A percentile compares a stretch with the other conserved stretches of the same genome.
phyloP scores from a whole-genome alignment of 805 yeast genomes.

The Spathaspora gorwiae region DNA sequence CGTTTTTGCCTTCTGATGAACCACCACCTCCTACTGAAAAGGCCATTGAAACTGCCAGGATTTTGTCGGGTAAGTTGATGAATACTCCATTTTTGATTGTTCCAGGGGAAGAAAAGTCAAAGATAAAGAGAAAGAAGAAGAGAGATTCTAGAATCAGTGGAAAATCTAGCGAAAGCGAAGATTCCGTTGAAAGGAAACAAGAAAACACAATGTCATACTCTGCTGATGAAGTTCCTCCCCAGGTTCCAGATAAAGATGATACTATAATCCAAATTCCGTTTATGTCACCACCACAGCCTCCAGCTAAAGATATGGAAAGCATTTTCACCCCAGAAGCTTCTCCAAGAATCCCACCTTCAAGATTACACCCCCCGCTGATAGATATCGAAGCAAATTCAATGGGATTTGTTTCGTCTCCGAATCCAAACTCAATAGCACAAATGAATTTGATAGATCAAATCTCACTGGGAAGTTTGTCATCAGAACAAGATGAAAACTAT shows the following conservation, averaged over 20 bases:
- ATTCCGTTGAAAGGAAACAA: too few species aligned
- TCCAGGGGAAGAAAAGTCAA: background rate
- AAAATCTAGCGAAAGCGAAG: too few species aligned
- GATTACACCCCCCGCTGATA: background rate
- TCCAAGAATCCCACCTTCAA: background rate
- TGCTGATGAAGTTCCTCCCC: too few species aligned
- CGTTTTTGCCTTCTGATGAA: conserved; percentile 5
- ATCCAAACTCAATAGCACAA: background rate
- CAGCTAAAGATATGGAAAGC: too few species aligned
- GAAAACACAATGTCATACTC: too few species aligned
- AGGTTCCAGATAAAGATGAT: too few species aligned
- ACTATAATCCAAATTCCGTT: too few species aligned
- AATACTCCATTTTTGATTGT: conserved; percentile 1
- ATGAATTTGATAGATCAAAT: background rate
- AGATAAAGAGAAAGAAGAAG: background rate
- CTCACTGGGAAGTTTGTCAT: too few species aligned
- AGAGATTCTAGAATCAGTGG: background rate
- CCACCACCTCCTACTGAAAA: conserved; percentile 6
- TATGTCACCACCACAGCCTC: too few species aligned
- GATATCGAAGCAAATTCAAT: background rate
- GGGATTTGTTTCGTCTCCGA: background rate
- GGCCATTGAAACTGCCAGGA: conserved; percentile 1
- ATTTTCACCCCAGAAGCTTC: background rate
- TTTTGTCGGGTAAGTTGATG: background rate
- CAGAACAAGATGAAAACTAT: background rate